These are phyloP conservation scores for Penicillium nordicum DNA, from an alignment of 2,329 filamentous ascomycete genomes.

Conservation along the genomic window DNA sequence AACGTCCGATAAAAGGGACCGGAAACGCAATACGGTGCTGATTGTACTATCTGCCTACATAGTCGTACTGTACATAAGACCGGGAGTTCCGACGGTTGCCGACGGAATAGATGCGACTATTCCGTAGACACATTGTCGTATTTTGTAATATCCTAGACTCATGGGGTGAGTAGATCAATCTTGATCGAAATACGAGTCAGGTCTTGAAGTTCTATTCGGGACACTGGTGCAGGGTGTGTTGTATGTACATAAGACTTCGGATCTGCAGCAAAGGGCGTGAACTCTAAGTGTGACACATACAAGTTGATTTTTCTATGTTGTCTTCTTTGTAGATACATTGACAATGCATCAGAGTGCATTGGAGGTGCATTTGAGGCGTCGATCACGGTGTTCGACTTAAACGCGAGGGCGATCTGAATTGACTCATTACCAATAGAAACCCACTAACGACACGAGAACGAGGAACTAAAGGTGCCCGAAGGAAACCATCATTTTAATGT, in stretches of 20 bases:
- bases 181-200: too few species aligned
- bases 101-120: neutral
- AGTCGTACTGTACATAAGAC: neutral
- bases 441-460: neutral
- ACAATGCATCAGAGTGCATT: neutral
- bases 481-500: too few species aligned
- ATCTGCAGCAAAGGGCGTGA: neutral
- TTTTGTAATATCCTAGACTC: too few species aligned
- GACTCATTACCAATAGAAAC: neutral
- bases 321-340: neutral
- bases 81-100: slow-evolving; percentile 5
- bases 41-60: neutral
- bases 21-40: neutral
- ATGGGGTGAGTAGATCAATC: too few species aligned
- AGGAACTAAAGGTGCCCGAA: neutral
- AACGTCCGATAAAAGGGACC: too few species aligned
- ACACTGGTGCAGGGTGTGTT: neutral
- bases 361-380: neutral
- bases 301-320: neutral
- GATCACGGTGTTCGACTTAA: slow-evolving; percentile 1
- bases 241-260: neutral
- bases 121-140: too few species aligned
- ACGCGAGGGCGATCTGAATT: neutral
- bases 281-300: slow-evolving; percentile 7
- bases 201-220: neutral